Base-by-base conservation (phyloP, 2,329 filamentous ascomycete species). In the Paramyrothecium roridum region DNA sequence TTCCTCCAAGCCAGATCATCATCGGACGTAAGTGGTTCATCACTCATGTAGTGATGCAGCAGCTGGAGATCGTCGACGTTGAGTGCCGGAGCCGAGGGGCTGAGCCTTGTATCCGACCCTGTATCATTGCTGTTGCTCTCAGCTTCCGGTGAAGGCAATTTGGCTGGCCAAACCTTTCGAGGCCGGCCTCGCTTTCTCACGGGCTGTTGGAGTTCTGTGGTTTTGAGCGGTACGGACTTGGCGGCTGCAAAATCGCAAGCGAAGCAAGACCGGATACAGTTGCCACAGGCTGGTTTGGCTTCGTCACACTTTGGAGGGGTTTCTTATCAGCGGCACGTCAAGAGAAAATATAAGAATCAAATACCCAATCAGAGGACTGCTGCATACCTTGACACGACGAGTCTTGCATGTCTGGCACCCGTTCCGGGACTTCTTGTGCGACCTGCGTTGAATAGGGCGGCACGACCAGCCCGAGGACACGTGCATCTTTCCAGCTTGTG, bases 301-400 rank as follows among this genome's bases (percentile, higher is more conserved):
- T 37, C 33, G 16, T 37, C 33, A 16, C 33, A 37, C 33, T 37
- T 37, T 8, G 33, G 8, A 16, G 8, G 33, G 10, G 16, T 16
- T 37, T 37, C 10, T 37, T 37, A 37, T 8, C 33, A 37, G 16
- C 8, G 10, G 33, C 8, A 16, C 10, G 33, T 8, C 16, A 16
- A 37, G 10, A 37, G 16, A 16, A 37, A 8, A 37, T 37, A 16
- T 37, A 37, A n/a, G n/a, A n/a, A n/a, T n/a, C n/a, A n/a, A n/a
- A n/a, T n/a, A n/a, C n/a, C n/a, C n/a, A n/a, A n/a, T n/a, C n/a
- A n/a, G n/a, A n/a, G n/a, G n/a, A n/a, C n/a, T n/a, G n/a, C n/a
- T n/a, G n/a, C n/a, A n/a, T n/a, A n/a, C n/a, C n/a, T 65, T 67
- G 33, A 65, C 61, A 33, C 65, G 66, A 21, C 64, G 63, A 17